These are phyloP conservation scores for Botrytis cinerea DNA, from an alignment of 2,329 filamentous ascomycete genomes.

Conservation along the genomic window DNA sequence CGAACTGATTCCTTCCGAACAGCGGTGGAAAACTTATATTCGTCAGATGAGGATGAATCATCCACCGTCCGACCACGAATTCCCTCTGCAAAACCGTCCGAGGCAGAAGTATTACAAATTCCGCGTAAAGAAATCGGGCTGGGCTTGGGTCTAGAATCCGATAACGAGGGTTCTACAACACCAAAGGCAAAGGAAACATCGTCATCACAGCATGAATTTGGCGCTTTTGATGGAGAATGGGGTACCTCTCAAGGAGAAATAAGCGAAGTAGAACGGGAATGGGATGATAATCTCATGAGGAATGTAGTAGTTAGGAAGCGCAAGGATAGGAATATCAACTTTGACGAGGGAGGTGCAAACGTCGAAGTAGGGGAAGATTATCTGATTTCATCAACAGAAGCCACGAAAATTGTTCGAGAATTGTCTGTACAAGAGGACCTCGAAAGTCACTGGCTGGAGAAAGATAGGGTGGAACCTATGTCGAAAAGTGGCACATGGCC, in stretches of 20 bases:
- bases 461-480: slow-evolving; percentile 25
- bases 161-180: slow-evolving; percentile 41
- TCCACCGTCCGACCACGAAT: slow-evolving; percentile 45
- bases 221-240: slow-evolving; percentile 62
- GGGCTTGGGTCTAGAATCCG: slow-evolving; percentile 45
- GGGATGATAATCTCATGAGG: slow-evolving; percentile 56
- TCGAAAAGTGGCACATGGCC: slow-evolving; percentile 25
- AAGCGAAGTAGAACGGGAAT: slow-evolving; percentile 55
- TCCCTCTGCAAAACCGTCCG: slow-evolving; percentile 34
- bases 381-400: slow-evolving; percentile 53
- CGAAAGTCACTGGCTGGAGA: slow-evolving; percentile 33
- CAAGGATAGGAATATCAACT: slow-evolving; percentile 28
- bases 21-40: slow-evolving; percentile 63
- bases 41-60: slow-evolving; percentile 57
- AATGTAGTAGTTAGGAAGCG: slow-evolving; percentile 55
- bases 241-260: slow-evolving; percentile 42
- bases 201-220: slow-evolving; percentile 52
- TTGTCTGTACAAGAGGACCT: slow-evolving; percentile 38
- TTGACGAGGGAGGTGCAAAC: slow-evolving; percentile 39
- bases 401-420: slow-evolving; percentile 46
- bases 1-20: slow-evolving; percentile 70
- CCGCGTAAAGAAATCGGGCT: slow-evolving; percentile 39
- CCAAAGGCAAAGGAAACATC: slow-evolving; percentile 38
- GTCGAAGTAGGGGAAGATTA: slow-evolving; percentile 51
- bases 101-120: slow-evolving; percentile 26